Base-by-base conservation (phyloP, 352 stramenopile genomes). In the Phytophthora cajani region DNA sequence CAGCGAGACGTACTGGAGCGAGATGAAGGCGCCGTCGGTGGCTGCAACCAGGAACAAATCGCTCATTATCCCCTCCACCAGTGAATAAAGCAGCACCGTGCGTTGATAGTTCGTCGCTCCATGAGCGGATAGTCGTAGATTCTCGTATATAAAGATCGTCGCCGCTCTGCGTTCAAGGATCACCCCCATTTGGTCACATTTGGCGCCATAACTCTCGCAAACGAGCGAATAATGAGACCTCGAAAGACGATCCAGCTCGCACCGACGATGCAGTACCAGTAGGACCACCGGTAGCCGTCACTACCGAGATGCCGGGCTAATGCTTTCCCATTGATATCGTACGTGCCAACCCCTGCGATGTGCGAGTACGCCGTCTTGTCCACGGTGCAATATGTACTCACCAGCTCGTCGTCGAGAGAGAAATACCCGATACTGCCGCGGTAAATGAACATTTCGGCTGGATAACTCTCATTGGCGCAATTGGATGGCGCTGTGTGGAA, bases 361-460 rank as follows among this genome's bases (percentile, higher is more conserved):
- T 30, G 47, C 1, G 47, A 58, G 38, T 66, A 66, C 16, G 59
- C 47, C 23, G 59, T 59, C n/a, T 40, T n/a, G 23, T 59, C 59
- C 32, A 2, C 14, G 4, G 16, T 17, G 5, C 47, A 66, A 11
- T 66, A 66, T 0, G 59, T 52, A 32, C 59, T 32, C 5, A 66
- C 16, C 11, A 66, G 59, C 36, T 66, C 59, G 21, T 66, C 59
- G 9, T 66, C 52, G 7, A 42, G 57, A 4, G 59, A 59, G 27
- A 44, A 66, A 47, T 66, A 66, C 6, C 59, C 59, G 17, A 66
- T 66, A 16, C 59, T 66, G 17, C 59, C 33, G 36, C 59, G 47
- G 44, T 66, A 66, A 10, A 66, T 32, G 14, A 49, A 65, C 10
- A 65, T 21, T 16, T 59, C 59, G 21, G 58, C 36, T 16, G 33